phyloP scores from a whole-genome alignment of 495 filamentous ascomycete species.

The Tricharina praecox region DNA sequence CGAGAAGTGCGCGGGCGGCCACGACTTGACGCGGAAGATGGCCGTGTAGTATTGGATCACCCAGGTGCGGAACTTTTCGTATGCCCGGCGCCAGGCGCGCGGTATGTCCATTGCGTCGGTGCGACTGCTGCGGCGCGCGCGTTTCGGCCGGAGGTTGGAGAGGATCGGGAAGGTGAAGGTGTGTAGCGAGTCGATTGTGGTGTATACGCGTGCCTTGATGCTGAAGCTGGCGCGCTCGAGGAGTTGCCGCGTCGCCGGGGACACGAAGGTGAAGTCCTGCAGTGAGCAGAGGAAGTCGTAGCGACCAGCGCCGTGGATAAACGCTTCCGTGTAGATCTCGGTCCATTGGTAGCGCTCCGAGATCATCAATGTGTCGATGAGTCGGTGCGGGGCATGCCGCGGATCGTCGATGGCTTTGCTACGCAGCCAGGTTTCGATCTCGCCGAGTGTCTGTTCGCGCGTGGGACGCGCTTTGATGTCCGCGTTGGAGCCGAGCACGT shows the following conservation, averaged over 20 bases:
- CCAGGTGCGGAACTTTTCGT: background rate
- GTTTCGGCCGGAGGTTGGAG: background rate
- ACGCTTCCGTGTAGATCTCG: constrained; percentile 2
- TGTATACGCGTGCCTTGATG: constrained; percentile 1
- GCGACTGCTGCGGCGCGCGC: background rate
- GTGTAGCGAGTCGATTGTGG: background rate
- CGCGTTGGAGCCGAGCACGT: background rate
- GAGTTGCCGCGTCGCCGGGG: constrained; percentile 1
- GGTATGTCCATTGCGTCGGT: background rate
- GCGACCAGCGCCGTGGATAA: background rate
- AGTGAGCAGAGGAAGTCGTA: background rate
- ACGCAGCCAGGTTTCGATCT: constrained; percentile 2
- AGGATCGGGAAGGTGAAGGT: background rate
- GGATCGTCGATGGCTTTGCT: constrained; percentile 3
- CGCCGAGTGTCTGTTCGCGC: background rate
- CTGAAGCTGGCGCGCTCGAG: constrained; percentile 3
- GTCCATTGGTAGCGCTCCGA: constrained; percentile 6
- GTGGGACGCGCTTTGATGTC: background rate
- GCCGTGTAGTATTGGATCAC: background rate
- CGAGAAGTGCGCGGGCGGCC: background rate
- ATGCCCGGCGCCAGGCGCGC: background rate
- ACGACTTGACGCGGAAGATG: background rate
- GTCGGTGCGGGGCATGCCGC: background rate
- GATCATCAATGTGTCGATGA: constrained; percentile 4
- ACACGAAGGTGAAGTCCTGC: background rate